Evolutionary conservation across 2,329 filamentous ascomycete genomes (phyloP).

Genomic region (Epichloe amarillans): DNA sequence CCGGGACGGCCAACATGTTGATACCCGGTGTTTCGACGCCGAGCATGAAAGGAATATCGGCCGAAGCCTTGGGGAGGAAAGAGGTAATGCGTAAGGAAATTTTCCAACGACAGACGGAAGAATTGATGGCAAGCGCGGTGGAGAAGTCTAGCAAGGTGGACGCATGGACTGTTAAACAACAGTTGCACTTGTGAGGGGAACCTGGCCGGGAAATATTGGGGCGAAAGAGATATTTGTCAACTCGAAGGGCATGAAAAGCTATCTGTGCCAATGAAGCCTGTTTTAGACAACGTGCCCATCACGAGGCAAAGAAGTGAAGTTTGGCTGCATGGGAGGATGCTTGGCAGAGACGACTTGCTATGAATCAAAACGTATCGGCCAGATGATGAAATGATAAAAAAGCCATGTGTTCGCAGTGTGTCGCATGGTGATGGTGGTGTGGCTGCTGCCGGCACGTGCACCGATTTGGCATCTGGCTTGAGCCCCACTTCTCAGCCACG

Average conservation of each 20-base stretch:
- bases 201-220: neutral
- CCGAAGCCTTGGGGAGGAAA: conserved; percentile 1
- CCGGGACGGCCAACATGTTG: neutral
- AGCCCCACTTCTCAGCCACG: neutral
- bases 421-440: no score
- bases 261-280: no score
- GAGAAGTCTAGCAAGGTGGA: conserved; percentile 6
- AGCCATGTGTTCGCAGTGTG: no score
- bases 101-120: conserved; percentile 7
- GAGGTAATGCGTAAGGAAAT: conserved; percentile 5
- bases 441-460: no score
- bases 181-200: conserved; percentile 4
- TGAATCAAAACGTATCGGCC: no score
- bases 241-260: no score
- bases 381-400: no score
- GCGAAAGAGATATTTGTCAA: neutral
- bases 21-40: neutral
- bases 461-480: no score
- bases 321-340: no score
- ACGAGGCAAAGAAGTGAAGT: no score
- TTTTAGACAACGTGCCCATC: no score
- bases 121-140: conserved; percentile 7
- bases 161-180: conserved; percentile 8
- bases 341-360: no score
- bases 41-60: neutral